Base-by-base conservation (phyloP, 2,329 filamentous ascomycete genomes). In the Botrytis galanthina region DNA sequence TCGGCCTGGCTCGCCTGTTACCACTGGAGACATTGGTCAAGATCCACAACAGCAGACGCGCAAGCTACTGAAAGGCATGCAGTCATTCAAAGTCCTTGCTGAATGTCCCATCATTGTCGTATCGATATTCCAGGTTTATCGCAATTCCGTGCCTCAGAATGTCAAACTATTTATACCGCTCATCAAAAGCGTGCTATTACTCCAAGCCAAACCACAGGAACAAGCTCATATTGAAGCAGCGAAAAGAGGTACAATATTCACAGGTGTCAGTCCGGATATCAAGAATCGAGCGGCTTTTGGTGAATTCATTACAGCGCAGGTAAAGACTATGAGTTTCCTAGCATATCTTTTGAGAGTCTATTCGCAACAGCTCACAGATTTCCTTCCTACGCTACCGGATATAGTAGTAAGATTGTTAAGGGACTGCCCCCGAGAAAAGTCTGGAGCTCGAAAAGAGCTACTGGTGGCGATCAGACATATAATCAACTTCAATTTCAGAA, bases 71-170 rank as follows among this genome's bases (percentile, higher is more conserved):
- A 97, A 94, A 83, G 96, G 96, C 44, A 98, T 98, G 93, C 94
- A 97, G 81, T 99, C 96, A 1, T 99, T 99, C 88, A 99, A 98
- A 82, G 95, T 99, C 37, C 88, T 99, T 7, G 94, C 95, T 1
- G 96, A 99, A 82, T 99, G 96, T 78, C 96, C 96, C 0, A 99
- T 99, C 70, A 98, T 99, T 59, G 96, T 99, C 5, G 96, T 99
- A 1, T 98, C 95, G 6, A 93, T 99, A 77, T 98, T 99, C 82
- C 96, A 99, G 83, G 92, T 95, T 8, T 96, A 99, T 79, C 90
- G 95, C 67, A 86, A 84, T 64, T 92, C 92, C 8, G 95, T 97
- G 3, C 86, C 90, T 54, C 88, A 91, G 73, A 98, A 98, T 79
- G 95, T 99, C 69, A 94, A 93, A 83, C 88, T 91, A 16, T 98